A percentile compares a stretch with the other conserved stretches of the same genome.
Evolutionary conservation across 2,329 filamentous ascomycete genomes (phyloP).

Genomic region (Pseudohalonectria lignicola): DNA sequence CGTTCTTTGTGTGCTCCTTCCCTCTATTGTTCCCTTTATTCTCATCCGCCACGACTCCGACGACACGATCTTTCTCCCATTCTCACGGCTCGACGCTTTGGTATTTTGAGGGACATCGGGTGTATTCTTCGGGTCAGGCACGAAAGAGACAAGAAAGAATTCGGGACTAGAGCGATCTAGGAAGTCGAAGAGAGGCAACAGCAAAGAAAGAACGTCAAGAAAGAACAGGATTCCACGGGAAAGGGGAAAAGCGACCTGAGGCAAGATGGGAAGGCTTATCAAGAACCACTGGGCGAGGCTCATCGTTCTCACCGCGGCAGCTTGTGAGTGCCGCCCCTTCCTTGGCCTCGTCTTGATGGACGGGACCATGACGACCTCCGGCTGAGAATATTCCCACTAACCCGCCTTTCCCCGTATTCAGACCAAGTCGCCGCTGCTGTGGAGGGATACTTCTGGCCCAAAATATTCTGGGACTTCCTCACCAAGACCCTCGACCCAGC

Average conservation of each 20-base stretch:
- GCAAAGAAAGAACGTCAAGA: conserved; percentile 6
- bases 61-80: too few relatives aligned
- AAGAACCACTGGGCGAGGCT: conserved; percentile 99
- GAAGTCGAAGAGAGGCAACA: neutral
- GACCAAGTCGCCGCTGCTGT: conserved; percentile 80
- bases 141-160: conserved; percentile 9
- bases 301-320: conserved; percentile 76
- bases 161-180: conserved; percentile 5
- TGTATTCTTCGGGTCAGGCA: too few relatives aligned
- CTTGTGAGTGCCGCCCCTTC: conserved; percentile 41
- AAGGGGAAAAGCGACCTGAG: too few relatives aligned
- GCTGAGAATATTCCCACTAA: too few relatives aligned
- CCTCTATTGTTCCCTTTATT: conserved; percentile 9
- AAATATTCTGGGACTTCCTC: conserved; percentile 95
- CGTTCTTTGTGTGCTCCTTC: conserved; percentile 10
- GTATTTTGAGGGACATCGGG: too few relatives aligned
- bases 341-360: neutral
- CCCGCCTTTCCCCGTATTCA: too few relatives aligned
- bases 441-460: conserved; percentile 94
- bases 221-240: conserved; percentile 4
- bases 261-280: conserved; percentile 86
- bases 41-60: too few relatives aligned
- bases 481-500: conserved; percentile 81
- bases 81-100: too few relatives aligned
- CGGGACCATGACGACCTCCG: too few relatives aligned